Base-by-base conservation (phyloP, 495 filamentous ascomycete genomes). In the Tuber calosporum region DNA sequence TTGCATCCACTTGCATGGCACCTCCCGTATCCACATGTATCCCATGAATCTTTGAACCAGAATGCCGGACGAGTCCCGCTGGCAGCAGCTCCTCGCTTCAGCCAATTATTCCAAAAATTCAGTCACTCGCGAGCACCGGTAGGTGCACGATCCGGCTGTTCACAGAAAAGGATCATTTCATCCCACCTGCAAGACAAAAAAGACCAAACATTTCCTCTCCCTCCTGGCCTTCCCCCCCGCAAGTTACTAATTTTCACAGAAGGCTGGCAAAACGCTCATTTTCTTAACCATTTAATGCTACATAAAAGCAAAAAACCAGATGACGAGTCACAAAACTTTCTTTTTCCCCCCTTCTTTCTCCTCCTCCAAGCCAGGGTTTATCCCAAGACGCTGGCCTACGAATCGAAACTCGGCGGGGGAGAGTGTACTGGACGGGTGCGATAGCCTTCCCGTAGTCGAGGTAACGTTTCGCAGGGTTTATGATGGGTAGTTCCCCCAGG, bases 391-490 rank as follows among this genome's bases (percentile, higher is more conserved):
- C 34, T 62, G 53, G 53, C 13, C 11, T 62, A 15, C 53, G 53
- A 62, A 62, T 62, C 53, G 53, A 62, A 53, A 26, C 45, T 53
- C 45, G 11, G n/a, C 53, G 53, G 53, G 34, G 34, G 34, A 34
- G 53, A 11, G 26, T 34, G n/a, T n/a, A n/a, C n/a, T n/a, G n/a
- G n/a, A 30, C 53, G 53, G 53, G 53, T 62, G 17, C 26, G 53
- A 30, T 62, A 62, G 53, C 53, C 53, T 62, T 62, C 53, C 53
- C 53, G 53, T 62, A 30, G 53, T 30, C 13, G 53, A 34, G 30
- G 53, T 62, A 26, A 62, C 53, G 53, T 62, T 62, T 62, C 53
- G 53, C 53, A 62, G 26, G 53, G 53, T 62, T 62, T 62, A 26
- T 62, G 53, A 34, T 62, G 53, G 53, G 53, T 30, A 26, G 26